Evolutionary conservation across 1,284 basidiomycete species (phyloP), one percentile per base, ranked within the genome.

Genomic region (Cystobasidiaceae sp.): DNA sequence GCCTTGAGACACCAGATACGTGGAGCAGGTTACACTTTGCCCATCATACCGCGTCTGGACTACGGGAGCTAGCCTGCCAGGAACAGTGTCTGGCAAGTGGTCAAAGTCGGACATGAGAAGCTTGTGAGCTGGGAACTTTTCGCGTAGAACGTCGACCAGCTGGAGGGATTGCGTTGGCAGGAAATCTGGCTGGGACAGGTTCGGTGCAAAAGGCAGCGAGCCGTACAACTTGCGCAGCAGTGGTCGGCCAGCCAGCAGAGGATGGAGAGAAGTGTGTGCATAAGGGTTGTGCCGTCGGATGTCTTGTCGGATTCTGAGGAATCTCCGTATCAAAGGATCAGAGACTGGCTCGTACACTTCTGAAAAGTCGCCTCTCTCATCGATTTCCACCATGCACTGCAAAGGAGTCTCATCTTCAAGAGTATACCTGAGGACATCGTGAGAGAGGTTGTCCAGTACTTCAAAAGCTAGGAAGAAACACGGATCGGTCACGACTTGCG

Each of bases 391-490:
- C 21, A 91, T 74, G 13, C 86, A 89, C 77, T 98, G 93, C 63
- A 89, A 85, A 0, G 94, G 91, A 71, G 86, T 80, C 89, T 81
- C 2, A 85, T 90, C 65, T 5, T 81, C 79, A 37, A 89, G 79
- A 71, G 92, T 86, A 74, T 96, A 97, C 32, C 94, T 87, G 46
- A 99, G 83, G 71, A 97, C 84, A 75, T 99, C 96, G 76, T 98
- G 96, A 2, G 93, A 86, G 69, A 99, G 91, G 77, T 99, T 99
- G 78, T 99, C 96, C 66, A 97, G 84, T 55, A 98, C 96, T 79
- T 98, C 94, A 80, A 97, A 84, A 2, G 93, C 93, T 33, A 98
- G 77, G 71, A 98, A 87, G 75, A 89, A 97, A 76, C 93, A 97
- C 21, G 92, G 89, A 15, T 91, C 85, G 0, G 84, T 81, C 55